These are phyloP conservation scores for Hyaloscypha bicolor DNA, from an alignment of 495 filamentous ascomycete species.

Conservation along the genomic window DNA sequence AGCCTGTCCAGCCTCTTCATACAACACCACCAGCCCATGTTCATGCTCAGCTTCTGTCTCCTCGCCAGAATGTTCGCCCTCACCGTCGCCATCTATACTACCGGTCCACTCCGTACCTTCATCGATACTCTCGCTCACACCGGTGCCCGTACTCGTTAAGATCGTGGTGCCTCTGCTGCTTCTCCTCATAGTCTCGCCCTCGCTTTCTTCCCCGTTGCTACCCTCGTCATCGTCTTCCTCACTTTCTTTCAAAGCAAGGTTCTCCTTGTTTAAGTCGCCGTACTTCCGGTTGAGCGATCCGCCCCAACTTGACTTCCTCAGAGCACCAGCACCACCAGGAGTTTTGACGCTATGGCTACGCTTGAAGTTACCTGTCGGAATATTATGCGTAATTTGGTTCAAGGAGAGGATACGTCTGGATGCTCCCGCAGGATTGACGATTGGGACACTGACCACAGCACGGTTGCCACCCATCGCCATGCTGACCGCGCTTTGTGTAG, in stretches of 20 bases:
- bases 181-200: conserved; percentile 32
- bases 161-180: conserved; percentile 30
- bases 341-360: conserved; percentile 63
- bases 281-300: conserved; percentile 44
- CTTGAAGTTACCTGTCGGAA: conserved; percentile 59
- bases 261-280: conserved; percentile 51
- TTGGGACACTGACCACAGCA: conserved; percentile 45
- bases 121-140: conserved; percentile 29
- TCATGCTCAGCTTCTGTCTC: conserved; percentile 10
- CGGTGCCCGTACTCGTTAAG: conserved; percentile 23
- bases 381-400: conserved; percentile 82
- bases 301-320: conserved; percentile 78
- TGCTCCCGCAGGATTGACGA: conserved; percentile 40
- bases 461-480: conserved; percentile 46
- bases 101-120: conserved; percentile 33
- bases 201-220: conserved; percentile 35
- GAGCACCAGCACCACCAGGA: conserved; percentile 62
- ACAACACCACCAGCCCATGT: conserved; percentile 21
- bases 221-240: conserved; percentile 42
- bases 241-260: conserved; percentile 46
- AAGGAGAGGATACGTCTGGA: conserved; percentile 83
- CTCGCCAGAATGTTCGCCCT: conserved; percentile 19
- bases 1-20: conserved; percentile 26
- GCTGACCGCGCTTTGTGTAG: conserved; percentile 42
- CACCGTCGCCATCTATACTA: conserved; percentile 29